Percentiles rank a stretch among this genome's conserved stretches.
These are phyloP conservation scores for Populus hybrid DNA, from an alignment of 441 rosid genomes.

Conservation along the genomic window DNA sequence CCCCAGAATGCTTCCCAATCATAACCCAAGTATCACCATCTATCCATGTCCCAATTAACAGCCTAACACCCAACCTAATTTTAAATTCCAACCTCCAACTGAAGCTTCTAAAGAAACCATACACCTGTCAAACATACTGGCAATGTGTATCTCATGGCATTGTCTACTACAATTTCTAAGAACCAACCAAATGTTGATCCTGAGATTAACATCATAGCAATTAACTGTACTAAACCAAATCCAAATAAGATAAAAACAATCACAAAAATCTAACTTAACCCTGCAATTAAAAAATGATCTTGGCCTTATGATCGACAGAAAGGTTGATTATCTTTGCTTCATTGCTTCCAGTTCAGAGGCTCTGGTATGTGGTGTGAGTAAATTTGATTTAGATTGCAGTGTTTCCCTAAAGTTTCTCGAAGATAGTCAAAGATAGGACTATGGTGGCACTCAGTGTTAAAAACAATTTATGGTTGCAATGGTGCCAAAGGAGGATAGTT, in stretches of 20 bases:
- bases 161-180: neutral
- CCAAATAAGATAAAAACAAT: neutral
- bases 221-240: neutral
- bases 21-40: neutral
- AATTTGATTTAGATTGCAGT: neutral
- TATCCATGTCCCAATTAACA: neutral
- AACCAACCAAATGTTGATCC: neutral
- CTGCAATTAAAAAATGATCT: neutral
- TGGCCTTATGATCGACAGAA: neutral
- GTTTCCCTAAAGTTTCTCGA: neutral
- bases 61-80: neutral
- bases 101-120: neutral
- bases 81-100: neutral
- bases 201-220: neutral
- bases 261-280: neutral
- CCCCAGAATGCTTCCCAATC: neutral
- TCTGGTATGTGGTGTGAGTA: neutral
- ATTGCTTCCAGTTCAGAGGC: neutral
- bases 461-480: neutral
- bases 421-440: neutral
- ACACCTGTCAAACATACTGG: neutral
- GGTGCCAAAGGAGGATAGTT: neutral
- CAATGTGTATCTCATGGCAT: neutral
- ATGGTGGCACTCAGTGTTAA: neutral
- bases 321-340: neutral